Conservation (phyloP, 2,329 filamentous ascomycete species). For the Passalora sequoiae region DNA sequence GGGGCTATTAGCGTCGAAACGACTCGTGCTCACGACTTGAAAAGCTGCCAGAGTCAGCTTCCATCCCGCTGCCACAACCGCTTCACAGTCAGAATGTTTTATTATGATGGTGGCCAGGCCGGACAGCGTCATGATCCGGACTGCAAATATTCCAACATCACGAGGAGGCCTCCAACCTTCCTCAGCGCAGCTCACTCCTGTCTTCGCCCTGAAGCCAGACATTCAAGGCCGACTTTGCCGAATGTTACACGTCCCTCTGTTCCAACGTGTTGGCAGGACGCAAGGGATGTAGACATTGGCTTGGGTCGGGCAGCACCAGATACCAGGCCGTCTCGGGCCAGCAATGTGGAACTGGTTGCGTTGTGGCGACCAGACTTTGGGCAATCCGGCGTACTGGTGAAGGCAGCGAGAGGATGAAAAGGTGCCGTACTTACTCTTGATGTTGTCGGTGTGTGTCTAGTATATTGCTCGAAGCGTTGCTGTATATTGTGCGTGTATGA, state of each 20-base stretch:
- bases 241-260: neutral
- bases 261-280: neutral
- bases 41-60: neutral
- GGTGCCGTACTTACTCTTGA: too few relatives aligned
- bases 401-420: neutral
- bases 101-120: too few relatives aligned
- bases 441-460: slow-evolving; percentile 16
- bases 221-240: too few relatives aligned
- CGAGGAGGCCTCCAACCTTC: too few relatives aligned
- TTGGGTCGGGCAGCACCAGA: neutral
- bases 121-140: neutral
- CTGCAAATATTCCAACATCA: neutral
- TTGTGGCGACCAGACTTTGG: slow-evolving; percentile 12
- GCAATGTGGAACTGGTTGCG: slow-evolving; percentile 11
- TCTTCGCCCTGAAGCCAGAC: slow-evolving; percentile 12
- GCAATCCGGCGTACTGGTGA: slow-evolving; percentile 2
- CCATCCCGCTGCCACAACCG: neutral
- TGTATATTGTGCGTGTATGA: slow-evolving; percentile 14
- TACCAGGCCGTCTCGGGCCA: slow-evolving; percentile 6
- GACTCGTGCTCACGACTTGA: neutral
- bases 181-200: too few relatives aligned
- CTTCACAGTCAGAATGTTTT: neutral
- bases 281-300: slow-evolving; percentile 1
- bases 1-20: slow-evolving; percentile 2
- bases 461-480: slow-evolving; percentile 12